Conservation (phyloP, 1,139 yeast genomes). For the Blastobotrys illinoisensis region DNA sequence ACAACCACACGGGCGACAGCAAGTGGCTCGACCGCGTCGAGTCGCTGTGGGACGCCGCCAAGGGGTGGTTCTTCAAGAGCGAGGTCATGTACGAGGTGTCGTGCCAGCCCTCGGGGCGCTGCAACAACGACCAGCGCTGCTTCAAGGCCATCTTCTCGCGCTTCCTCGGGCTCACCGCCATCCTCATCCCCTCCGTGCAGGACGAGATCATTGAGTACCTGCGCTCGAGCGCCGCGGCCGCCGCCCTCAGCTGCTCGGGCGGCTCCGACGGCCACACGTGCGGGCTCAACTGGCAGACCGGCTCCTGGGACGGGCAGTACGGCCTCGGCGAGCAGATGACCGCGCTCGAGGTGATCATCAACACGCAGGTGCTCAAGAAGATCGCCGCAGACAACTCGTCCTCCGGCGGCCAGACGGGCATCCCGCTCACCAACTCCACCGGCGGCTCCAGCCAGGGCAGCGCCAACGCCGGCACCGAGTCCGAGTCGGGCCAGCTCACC, state of each 20-base stretch:
- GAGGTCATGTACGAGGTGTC: slow-evolving; percentile 73
- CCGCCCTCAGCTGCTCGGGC: slow-evolving; percentile 78
- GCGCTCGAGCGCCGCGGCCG: slow-evolving; percentile 64
- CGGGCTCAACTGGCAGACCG: slow-evolving; percentile 70
- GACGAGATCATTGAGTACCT: slow-evolving; percentile 49
- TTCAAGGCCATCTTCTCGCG: slow-evolving; percentile 80
- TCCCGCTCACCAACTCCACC: slow-evolving; percentile 37
- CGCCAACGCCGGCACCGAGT: slow-evolving; percentile 31
- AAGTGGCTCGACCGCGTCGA: slow-evolving; percentile 56
- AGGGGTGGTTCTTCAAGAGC: slow-evolving; percentile 51
- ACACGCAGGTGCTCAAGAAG: slow-evolving; percentile 50
- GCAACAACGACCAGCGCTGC: slow-evolving; percentile 87
- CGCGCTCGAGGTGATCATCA: slow-evolving; percentile 74
- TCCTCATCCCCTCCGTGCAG: slow-evolving; percentile 59
- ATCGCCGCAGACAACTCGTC: slow-evolving; percentile 36
- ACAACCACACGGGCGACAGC: slow-evolving; percentile 63
- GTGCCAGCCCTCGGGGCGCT: slow-evolving; percentile 56
- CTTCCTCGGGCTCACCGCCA: slow-evolving; percentile 69
- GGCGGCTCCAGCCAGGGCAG: slow-evolving; percentile 48
- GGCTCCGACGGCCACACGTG: slow-evolving; percentile 88
- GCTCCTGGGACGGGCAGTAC: slow-evolving; percentile 70
- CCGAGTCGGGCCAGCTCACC: slow-evolving; percentile 17
- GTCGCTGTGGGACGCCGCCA: slow-evolving; percentile 41
- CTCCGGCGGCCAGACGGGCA: slow-evolving; percentile 21
- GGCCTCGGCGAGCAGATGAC: slow-evolving; percentile 96